Percentiles rank a stretch among this genome's conserved stretches.
Conservation (phyloP, 176 grass and related monocot species). For the sorghum (Sorghum bicolor) region DNA sequence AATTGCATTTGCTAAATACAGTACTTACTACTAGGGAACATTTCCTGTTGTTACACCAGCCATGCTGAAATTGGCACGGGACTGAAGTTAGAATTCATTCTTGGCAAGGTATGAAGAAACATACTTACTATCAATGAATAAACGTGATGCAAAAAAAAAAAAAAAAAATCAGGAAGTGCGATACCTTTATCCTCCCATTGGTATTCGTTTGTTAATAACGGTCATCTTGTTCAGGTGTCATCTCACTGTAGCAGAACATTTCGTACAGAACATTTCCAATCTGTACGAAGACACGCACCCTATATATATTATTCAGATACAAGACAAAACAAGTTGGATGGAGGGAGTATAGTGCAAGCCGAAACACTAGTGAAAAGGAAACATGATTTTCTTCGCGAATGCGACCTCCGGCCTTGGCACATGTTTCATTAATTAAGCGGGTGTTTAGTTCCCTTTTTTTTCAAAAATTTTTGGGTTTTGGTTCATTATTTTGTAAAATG, state of each 20-base stretch:
- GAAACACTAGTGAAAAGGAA: no score
- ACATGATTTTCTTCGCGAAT: no score
- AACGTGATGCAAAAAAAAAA: background rate
- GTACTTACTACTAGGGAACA: conserved; percentile 38
- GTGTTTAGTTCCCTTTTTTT: no score
- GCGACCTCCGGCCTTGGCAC: no score
- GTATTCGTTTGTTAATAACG: conserved; percentile 68
- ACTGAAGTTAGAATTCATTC: no score
- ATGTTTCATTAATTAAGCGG: no score
- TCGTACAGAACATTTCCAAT: no score
- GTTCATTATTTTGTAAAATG: no score
- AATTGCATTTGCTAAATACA: conserved; percentile 90
- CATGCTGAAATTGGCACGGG: no score
- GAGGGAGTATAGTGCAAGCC: no score
- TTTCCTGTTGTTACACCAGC: conserved; percentile 79
- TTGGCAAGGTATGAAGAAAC: no score
- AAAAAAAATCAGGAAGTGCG: background rate
- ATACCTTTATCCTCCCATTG: conserved; percentile 94
- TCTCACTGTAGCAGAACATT: conserved; percentile 97
- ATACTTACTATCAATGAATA: background rate
- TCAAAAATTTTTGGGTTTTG: no score
- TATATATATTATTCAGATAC: conserved; percentile 3
- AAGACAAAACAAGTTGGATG: background rate
- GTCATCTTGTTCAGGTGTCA: conserved; percentile 89
- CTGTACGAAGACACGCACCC: conserved; percentile 34